Conservation (phyloP, 2,329 filamentous ascomycete genomes). For the Aspergillus sp. region DNA sequence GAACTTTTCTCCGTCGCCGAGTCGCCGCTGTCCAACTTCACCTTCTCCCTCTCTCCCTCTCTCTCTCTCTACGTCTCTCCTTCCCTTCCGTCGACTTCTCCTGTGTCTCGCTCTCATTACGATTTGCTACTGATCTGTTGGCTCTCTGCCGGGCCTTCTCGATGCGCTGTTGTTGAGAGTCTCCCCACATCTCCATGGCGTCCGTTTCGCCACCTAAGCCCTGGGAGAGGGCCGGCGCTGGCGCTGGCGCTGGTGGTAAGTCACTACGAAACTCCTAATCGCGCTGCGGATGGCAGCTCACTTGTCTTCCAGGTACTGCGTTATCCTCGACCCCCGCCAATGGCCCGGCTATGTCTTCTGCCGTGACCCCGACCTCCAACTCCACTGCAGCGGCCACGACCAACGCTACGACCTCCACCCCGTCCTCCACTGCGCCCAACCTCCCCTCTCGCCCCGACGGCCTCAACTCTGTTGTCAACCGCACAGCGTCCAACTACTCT, state of each 20-base stretch:
- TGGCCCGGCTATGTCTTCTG: conserved; percentile 20
- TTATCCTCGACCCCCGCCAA: conserved; percentile 16
- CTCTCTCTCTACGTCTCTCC: conserved; percentile 4
- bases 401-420: conserved; percentile 34
- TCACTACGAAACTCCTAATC: no score
- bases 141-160: conserved; percentile 9
- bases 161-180: conserved; percentile 22
- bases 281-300: no score
- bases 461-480: conserved; percentile 70
- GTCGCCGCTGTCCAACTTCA: conserved; percentile 8
- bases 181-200: conserved; percentile 38
- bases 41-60: conserved; percentile 7
- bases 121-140: conserved; percentile 9
- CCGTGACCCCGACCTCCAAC: conserved; percentile 24
- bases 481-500: conserved; percentile 78
- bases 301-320: conserved; percentile 13
- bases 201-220: conserved; percentile 83
- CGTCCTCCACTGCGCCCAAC: conserved; percentile 48
- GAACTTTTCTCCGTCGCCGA: conserved; percentile 6
- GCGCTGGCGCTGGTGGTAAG: conserved; percentile 48
- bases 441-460: conserved; percentile 73
- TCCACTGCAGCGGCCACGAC: conserved; percentile 33
- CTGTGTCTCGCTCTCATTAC: conserved; percentile 10
- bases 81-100: conserved; percentile 2
- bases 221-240: conserved; percentile 73